These are phyloP conservation scores for Fusarium subtropicale DNA, from an alignment of 2,329 filamentous ascomycete genomes.

Conservation along the genomic window DNA sequence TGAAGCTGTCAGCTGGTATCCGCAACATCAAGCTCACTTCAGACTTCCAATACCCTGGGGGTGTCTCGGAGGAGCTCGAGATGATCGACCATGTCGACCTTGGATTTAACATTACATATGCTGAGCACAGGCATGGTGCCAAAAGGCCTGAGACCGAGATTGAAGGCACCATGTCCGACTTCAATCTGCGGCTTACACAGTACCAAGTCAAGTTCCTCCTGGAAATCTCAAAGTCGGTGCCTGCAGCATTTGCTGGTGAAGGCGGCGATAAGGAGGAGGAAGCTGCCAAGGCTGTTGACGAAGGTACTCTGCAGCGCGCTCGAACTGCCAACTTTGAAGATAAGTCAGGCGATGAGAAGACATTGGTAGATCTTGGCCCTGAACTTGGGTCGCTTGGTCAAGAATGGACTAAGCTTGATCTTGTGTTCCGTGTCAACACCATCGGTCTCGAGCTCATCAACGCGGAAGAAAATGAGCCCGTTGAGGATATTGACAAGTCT, in stretches of 20 bases:
- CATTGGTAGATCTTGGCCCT: conserved; percentile 69
- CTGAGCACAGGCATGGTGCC: conserved; percentile 81
- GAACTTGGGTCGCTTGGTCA: conserved; percentile 76
- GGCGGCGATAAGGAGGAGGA: conserved; percentile 80
- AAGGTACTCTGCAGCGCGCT: conserved; percentile 62
- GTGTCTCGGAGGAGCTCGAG: conserved; percentile 84
- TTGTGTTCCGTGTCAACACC: conserved; percentile 88
- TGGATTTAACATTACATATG: conserved; percentile 90
- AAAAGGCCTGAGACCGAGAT: conserved; percentile 93
- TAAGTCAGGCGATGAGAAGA: conserved; percentile 52
- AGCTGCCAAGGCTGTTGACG: conserved; percentile 78
- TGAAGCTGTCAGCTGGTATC: conserved; percentile 91
- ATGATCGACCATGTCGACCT: conserved; percentile 98
- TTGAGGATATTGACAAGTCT: conserved; percentile 80
- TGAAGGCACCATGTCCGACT: conserved; percentile 89
- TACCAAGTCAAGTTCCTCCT: conserved; percentile 91
- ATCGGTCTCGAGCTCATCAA: conserved; percentile 90
- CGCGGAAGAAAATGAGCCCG: conserved; percentile 78
- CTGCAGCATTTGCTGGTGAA: conserved; percentile 78
- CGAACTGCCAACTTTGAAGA: conserved; percentile 55
- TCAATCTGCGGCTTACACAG: conserved; percentile 90
- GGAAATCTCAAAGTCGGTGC: conserved; percentile 87
- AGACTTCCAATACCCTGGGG: conserved; percentile 81
- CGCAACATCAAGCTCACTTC: conserved; percentile 92
- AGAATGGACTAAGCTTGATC: conserved; percentile 92